Conservation (phyloP, 2,329 filamentous ascomycete genomes). For the Escovopsis sp. region DNA sequence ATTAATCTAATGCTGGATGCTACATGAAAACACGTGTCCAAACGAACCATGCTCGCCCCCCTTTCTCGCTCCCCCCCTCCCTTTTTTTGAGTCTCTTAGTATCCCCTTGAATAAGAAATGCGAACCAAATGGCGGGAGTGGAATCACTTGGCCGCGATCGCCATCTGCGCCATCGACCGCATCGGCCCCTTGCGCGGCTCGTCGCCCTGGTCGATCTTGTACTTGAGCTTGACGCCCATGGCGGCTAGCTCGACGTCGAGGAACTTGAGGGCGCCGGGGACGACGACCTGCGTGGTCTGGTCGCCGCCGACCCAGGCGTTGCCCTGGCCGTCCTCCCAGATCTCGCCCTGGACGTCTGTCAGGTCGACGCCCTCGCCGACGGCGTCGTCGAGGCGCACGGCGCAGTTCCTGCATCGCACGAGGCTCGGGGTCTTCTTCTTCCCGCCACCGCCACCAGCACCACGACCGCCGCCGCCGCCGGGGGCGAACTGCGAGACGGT, state of each 20-base stretch:
- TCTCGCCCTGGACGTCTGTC: slow-evolving; percentile 49
- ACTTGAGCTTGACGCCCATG: slow-evolving; percentile 94
- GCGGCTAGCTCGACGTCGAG: slow-evolving; percentile 89
- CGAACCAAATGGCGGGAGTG: no score
- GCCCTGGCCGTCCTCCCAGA: slow-evolving; percentile 88
- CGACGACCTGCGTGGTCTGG: slow-evolving; percentile 79
- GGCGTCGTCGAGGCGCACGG: slow-evolving; percentile 32
- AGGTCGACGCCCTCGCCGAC: slow-evolving; percentile 38
- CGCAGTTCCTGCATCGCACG: slow-evolving; percentile 69
- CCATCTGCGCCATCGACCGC: slow-evolving; percentile 19
- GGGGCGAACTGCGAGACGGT: slow-evolving; percentile 50
- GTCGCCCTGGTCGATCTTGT: slow-evolving; percentile 52
- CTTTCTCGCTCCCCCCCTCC: no score
- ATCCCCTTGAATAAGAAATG: no score
- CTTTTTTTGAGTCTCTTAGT: background rate
- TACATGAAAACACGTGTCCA: no score
- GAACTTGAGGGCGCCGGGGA: slow-evolving; percentile 85
- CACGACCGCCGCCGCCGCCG: no score
- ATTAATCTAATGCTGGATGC: no score
- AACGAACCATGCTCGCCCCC: no score
- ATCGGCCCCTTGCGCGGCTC: slow-evolving; percentile 39
- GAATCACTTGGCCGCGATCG: slow-evolving; percentile 1
- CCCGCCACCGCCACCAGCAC: slow-evolving; percentile 12
- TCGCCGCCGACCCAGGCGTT: slow-evolving; percentile 76
- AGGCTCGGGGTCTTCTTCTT: slow-evolving; percentile 53